These are phyloP conservation scores for Haematococcus sp. DNA, from an alignment of 139 green algal genomes.

Conservation along the genomic window DNA sequence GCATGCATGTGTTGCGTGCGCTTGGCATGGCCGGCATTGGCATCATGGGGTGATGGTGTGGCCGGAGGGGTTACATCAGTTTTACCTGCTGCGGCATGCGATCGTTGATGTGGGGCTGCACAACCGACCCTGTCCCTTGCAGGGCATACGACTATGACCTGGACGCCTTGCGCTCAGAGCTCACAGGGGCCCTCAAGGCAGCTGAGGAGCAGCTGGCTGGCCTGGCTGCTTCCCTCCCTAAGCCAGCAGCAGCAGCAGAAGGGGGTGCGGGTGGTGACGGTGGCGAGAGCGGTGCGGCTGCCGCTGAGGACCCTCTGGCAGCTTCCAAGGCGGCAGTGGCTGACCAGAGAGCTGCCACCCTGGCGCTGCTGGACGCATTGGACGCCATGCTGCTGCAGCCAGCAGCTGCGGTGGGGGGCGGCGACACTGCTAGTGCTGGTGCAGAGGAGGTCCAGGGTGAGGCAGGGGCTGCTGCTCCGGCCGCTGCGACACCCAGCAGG, in stretches of 20 bases:
- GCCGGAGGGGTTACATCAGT: too few species aligned
- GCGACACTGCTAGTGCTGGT: background rate
- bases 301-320: background rate
- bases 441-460: background rate
- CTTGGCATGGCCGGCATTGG: too few species aligned
- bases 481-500: background rate
- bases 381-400: constrained; percentile 15
- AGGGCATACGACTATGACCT: too few species aligned
- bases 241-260: constrained; percentile 7
- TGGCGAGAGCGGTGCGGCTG: background rate
- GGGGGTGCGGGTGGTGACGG: background rate
- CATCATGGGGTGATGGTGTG: too few species aligned
- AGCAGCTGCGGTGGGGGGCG: background rate
- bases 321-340: background rate
- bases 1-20: too few species aligned
- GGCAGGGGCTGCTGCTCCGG: background rate
- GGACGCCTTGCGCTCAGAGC: too few species aligned
- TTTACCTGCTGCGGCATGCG: too few species aligned
- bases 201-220: constrained; percentile 14
- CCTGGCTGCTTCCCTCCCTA: background rate
- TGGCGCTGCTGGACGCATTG: constrained; percentile 7
- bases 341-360: constrained; percentile 3
- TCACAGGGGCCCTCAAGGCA: constrained; percentile 3
- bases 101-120: too few species aligned
- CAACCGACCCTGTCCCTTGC: too few species aligned